Conservation (phyloP, 2,329 filamentous ascomycete genomes). For the Botryotinia narcissicola region DNA sequence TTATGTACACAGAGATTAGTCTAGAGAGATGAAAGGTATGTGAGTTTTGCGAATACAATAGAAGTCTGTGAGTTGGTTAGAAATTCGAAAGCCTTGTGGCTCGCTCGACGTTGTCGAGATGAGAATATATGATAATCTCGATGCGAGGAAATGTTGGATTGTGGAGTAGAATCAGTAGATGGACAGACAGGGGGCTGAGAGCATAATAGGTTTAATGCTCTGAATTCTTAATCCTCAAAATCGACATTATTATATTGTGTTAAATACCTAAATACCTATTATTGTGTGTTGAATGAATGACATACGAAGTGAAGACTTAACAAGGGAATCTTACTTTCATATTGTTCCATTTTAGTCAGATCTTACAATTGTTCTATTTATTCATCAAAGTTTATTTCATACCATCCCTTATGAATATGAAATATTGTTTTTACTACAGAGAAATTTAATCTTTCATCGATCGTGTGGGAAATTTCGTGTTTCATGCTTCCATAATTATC, state of each 20-base stretch:
- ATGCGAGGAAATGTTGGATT: not conserved
- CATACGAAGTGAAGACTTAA: not conserved
- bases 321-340: not conserved
- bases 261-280: too few relatives aligned
- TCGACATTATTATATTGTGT: not conserved
- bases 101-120: not conserved
- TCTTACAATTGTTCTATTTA: not conserved
- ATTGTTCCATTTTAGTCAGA: slow-evolving; percentile 14
- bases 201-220: not conserved
- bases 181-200: not conserved
- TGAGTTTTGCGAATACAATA: not conserved
- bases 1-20: not conserved
- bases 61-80: not conserved
- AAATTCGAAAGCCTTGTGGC: not conserved
- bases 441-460: not conserved
- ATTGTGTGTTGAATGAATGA: not conserved
- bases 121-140: not conserved
- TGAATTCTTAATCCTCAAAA: not conserved
- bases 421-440: not conserved
- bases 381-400: not conserved
- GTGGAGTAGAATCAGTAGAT: not conserved
- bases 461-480: not conserved
- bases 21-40: not conserved
- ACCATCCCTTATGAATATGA: not conserved
- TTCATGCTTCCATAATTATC: not conserved